These are phyloP conservation scores for Tephrocybe rancida DNA, from an alignment of 768 basidiomycete genomes.

Conservation along the genomic window DNA sequence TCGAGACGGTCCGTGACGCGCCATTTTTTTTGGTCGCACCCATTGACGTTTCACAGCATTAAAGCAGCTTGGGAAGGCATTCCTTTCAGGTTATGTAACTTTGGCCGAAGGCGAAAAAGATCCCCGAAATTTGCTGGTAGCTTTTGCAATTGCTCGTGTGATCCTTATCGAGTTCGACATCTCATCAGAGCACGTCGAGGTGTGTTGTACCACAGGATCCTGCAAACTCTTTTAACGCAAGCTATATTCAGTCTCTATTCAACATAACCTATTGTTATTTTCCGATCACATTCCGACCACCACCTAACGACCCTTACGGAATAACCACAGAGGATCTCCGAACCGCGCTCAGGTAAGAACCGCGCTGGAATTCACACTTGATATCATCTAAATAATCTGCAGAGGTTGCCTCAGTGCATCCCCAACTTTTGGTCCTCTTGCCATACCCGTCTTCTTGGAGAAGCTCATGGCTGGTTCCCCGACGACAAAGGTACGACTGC, in stretches of 20 bases:
- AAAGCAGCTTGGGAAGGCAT: conserved; percentile 69
- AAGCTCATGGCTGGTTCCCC: conserved; percentile 86
- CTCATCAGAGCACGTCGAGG: conserved; percentile 73
- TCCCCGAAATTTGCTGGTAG: conserved; percentile 88
- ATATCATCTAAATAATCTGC: neutral
- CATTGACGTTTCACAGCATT: conserved; percentile 48
- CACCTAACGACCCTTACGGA: conserved; percentile 91
- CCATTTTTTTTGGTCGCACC: neutral
- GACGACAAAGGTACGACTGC: conserved; percentile 69
- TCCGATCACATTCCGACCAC: conserved; percentile 95
- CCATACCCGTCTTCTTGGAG: conserved; percentile 88
- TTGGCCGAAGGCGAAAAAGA: conserved; percentile 98
- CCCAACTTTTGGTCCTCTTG: conserved; percentile 80
- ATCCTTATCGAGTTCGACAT: conserved; percentile 90
- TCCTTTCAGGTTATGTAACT: conserved; percentile 72
- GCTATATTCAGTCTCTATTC: conserved; percentile 71
- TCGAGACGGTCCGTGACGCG: conserved; percentile 53
- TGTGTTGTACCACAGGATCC: conserved; percentile 32
- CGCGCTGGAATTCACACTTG: neutral
- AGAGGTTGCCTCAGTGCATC: conserved; percentile 79
- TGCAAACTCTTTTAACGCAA: neutral
- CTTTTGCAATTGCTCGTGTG: conserved; percentile 87
- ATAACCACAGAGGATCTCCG: conserved; percentile 90
- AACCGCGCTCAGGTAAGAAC: conserved; percentile 59
- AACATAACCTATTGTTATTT: conserved; percentile 98